These are phyloP conservation scores for Flaveria sonorensis DNA, from an alignment of 129 eudicot genomes.

Conservation along the genomic window DNA sequence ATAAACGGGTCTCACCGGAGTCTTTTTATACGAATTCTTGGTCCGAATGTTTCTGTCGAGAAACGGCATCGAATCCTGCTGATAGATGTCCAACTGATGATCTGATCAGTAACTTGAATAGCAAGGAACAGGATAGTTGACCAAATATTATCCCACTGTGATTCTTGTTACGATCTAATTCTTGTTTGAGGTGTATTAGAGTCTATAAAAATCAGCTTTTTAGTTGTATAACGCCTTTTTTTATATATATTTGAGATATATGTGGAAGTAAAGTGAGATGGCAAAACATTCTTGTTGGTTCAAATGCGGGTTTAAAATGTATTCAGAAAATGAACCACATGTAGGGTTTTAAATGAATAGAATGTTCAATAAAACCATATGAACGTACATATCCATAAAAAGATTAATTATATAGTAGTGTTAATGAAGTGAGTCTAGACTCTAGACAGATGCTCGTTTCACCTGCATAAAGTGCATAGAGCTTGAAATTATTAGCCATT, in stretches of 20 bases:
- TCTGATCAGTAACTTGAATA: constrained; percentile 31
- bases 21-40: constrained; percentile 96
- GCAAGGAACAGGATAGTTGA: constrained; percentile 32
- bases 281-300: background rate
- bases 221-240: background rate
- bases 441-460: too few relatives aligned
- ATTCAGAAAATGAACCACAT: too few relatives aligned
- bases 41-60: constrained; percentile 97
- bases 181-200: constrained; percentile 3
- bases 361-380: too few relatives aligned
- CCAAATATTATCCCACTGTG: constrained; percentile 18
- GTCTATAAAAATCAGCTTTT: background rate
- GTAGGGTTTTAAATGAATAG: too few relatives aligned
- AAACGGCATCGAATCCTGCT: constrained; percentile 56
- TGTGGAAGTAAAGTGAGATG: background rate
- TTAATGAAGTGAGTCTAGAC: too few relatives aligned
- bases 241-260: background rate
- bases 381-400: too few relatives aligned
- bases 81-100: constrained; percentile 73
- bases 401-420: too few relatives aligned
- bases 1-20: constrained; percentile 77
- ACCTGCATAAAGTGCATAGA: background rate
- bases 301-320: too few relatives aligned
- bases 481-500: too few relatives aligned
- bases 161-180: constrained; percentile 16